Evolutionary conservation across 345 rosid genomes (phyloP), one percentile per base, ranked within the genome.

Genomic region (Litchi chinensis): DNA sequence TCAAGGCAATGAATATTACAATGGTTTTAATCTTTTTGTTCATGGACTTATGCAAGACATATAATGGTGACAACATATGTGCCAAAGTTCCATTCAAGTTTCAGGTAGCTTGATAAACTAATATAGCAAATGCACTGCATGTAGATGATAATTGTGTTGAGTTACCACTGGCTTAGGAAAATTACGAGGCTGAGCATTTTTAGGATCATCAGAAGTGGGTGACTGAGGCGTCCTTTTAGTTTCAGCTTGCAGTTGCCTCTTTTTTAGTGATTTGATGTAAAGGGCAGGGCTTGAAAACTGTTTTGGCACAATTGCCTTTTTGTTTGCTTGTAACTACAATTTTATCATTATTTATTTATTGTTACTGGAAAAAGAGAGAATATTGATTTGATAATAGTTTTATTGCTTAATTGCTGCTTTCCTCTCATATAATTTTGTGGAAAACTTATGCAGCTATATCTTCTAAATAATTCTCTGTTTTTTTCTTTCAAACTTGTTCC

Each of bases 241-340:
- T 65, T 65, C 1, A 16, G 18, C 19, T 32, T 65, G 32, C 19
- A 39, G 15, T 67, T 68, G 52, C 52, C 50, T 68, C 18, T 68
- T 24, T 40, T 43, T 68, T 15, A 21, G 48, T 68, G 50, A 19
- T 41, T 41, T 8, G 54, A 68, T 3, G 15, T 21, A 41, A 11
- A 68, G 54, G 54, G 26, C 39, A 65, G 40, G 10, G 69, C 69
- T 8, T 65, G 1, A 32, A 26, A 19, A 32, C 7, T 16, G 40
- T 26, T 67, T 37, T 39, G 48, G 24, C 21, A 67, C 63, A 67
- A 67, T 39, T 67, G 46, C 15, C 71, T 68, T 68, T 68, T 6
- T 4, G 44, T 65, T 65, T 65, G 69, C 69, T 65, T 3, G 44
- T 65, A 28, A 65, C 9, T 15, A 65, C 39, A 39, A 7, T 32